Evolutionary conservation across 352 stramenopile genomes (phyloP).

Genomic region (Plasmopara viticola): DNA sequence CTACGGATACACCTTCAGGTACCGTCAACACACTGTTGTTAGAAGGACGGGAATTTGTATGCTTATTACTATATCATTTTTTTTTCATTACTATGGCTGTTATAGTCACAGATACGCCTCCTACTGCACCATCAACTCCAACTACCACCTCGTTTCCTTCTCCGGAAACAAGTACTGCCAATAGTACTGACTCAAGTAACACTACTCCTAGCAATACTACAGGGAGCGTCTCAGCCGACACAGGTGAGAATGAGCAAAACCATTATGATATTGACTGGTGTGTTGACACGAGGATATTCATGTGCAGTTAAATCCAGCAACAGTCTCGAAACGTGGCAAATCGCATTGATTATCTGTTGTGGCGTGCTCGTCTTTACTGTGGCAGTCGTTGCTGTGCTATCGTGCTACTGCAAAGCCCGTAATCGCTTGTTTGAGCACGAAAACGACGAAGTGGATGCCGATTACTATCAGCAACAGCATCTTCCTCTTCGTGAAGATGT

Average conservation of each 20-base stretch:
- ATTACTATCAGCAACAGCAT: constrained; percentile 36
- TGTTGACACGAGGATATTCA: neutral
- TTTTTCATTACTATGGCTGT: neutral
- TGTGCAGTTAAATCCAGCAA: constrained; percentile 1
- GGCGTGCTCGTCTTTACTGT: constrained; percentile 43
- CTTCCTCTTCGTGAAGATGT: constrained; percentile 10
- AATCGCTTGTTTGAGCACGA: constrained; percentile 48
- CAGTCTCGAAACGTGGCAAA: constrained; percentile 44
- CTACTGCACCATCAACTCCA: constrained; percentile 13
- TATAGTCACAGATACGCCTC: constrained; percentile 21
- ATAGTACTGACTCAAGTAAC: constrained; percentile 12
- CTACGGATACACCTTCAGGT: constrained; percentile 12
- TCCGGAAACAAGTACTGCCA: constrained; percentile 1
- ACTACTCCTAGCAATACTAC: constrained; percentile 7
- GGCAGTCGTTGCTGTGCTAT: constrained; percentile 41
- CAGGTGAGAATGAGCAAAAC: constrained; percentile 5
- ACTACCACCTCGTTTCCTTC: constrained; percentile 6
- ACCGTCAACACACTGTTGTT: neutral
- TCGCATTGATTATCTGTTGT: constrained; percentile 54
- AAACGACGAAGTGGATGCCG: constrained; percentile 31
- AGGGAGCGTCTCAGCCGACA: constrained; percentile 8
- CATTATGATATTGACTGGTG: neutral
- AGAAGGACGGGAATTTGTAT: neutral
- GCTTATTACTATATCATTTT: neutral
- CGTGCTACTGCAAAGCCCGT: constrained; percentile 51